Evolutionary conservation across 192 early-diverging fungal genomes (phyloP).

Genomic region (Phlyctochytrium arcticum): DNA sequence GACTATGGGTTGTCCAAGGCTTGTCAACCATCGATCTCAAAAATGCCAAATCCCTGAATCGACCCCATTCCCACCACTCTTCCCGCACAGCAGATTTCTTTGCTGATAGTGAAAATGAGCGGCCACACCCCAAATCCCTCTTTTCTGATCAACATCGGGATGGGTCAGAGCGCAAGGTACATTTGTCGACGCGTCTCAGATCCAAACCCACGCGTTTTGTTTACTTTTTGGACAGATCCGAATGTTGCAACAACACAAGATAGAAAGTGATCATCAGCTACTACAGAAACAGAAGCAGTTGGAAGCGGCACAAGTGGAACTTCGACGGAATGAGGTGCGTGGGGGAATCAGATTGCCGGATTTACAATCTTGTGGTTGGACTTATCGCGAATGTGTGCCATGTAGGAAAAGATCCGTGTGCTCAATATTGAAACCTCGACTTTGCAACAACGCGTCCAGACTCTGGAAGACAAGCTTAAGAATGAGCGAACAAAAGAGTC

Average conservation of each 20-base stretch:
- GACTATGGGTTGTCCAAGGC: too few relatives aligned
- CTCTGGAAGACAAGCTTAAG: background rate
- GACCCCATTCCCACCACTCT: too few relatives aligned
- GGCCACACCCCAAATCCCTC: background rate
- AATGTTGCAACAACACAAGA: background rate
- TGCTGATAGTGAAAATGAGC: background rate
- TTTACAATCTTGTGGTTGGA: background rate
- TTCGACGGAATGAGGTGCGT: background rate
- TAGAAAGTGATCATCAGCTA: background rate
- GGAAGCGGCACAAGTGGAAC: background rate
- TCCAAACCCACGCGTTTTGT: background rate
- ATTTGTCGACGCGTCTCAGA: background rate
- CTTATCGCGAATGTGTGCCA: background rate
- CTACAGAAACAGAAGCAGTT: background rate
- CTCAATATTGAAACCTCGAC: background rate
- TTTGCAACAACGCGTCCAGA: background rate
- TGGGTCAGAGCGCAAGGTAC: background rate
- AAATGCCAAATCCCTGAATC: too few relatives aligned
- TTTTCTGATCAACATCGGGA: background rate
- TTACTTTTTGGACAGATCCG: background rate
- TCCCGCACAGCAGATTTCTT: too few relatives aligned
- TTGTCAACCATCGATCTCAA: too few relatives aligned
- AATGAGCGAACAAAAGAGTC: background rate
- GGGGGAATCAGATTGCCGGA: background rate
- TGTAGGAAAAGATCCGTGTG: background rate